Base-by-base conservation (phyloP, 805 yeast species). In the Candida tammaniensis region DNA sequence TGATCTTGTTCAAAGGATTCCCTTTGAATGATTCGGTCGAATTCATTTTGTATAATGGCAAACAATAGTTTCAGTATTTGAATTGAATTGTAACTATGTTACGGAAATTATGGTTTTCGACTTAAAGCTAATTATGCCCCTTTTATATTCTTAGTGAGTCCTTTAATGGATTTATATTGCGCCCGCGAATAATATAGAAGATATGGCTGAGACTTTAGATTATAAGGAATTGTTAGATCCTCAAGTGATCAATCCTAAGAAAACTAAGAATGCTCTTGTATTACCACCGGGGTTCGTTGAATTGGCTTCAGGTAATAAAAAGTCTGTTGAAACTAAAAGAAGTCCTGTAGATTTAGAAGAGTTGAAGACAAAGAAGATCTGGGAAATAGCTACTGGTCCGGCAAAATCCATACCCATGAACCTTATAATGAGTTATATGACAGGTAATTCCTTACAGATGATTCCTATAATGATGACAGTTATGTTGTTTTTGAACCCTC, bases 401-500 rank as follows among this genome's bases (percentile, higher is more conserved):
- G 85, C 87, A 2, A 91, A 88, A 54, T 51, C 57, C 13, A 72
- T 93, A n/a, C 95, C 97, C 6, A 84, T 87, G 94, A 93, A 86
- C 51, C 57, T 85, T 31, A 64, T 86, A 30, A 86, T 91, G 95
- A 79, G 87, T 41, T 93, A 86, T 57, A 86, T 91, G 86, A 79
- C 96, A 0, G 98, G 98, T 20, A 82, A 83, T 49, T 76, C 94
- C 3, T 64, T 93, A 17, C 98, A 93, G 50, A 72, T 91, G 46
- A 87, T 91, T 43, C 93, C 97, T 3, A 83, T 91, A 30, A 81
- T 88, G 62, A 89, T 88, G 85, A 82, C 95, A 0, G 55, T 85
- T 18, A 86, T 82, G 86, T 66, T 91, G 47, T 77, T 93, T 44
- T 73, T 85, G 44, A 80, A 78, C 30, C 93, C 97, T 0, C 49